Percentiles rank a stretch among this genome's conserved stretches.
These are phyloP conservation scores for Tuber borchii DNA, from an alignment of 495 filamentous ascomycete species.

Conservation along the genomic window DNA sequence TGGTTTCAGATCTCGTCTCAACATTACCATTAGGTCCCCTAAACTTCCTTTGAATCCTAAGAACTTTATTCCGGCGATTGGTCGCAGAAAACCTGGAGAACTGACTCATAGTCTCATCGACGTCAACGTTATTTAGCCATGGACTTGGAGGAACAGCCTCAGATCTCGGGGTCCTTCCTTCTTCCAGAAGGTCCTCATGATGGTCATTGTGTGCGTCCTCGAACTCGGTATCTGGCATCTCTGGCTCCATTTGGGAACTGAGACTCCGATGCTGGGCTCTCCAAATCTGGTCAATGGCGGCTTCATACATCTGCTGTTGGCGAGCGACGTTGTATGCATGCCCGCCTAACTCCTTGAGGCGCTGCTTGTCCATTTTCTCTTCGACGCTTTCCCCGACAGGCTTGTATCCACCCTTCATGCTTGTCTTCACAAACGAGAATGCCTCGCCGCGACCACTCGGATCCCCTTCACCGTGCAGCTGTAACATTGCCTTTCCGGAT, in stretches of 20 bases:
- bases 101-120: slow-evolving; percentile 77
- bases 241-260: slow-evolving; percentile 48
- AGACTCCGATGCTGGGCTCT: slow-evolving; percentile 73
- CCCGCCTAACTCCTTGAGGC: slow-evolving; percentile 81
- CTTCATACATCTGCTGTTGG: slow-evolving; percentile 83
- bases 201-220: slow-evolving; percentile 46
- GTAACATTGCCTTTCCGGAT: slow-evolving; percentile 92
- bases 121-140: slow-evolving; percentile 42
- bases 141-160: slow-evolving; percentile 56
- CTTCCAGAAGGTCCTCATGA: slow-evolving; percentile 59
- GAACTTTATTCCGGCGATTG: slow-evolving; percentile 59
- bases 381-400: slow-evolving; percentile 79
- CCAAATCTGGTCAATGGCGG: slow-evolving; percentile 84
- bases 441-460: slow-evolving; percentile 90
- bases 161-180: slow-evolving; percentile 56
- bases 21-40: slow-evolving; percentile 58
- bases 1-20: slow-evolving; percentile 44
- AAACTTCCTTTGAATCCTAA: slow-evolving; percentile 66
- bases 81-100: slow-evolving; percentile 70
- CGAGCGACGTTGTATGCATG: slow-evolving; percentile 94
- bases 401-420: slow-evolving; percentile 97
- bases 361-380: slow-evolving; percentile 74
- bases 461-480: slow-evolving; percentile 87
- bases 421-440: slow-evolving; percentile 91
- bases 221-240: slow-evolving; percentile 57